Evolutionary conservation across 2,329 filamentous ascomycete genomes (phyloP).

Genomic region (Fusarium devonianum): DNA sequence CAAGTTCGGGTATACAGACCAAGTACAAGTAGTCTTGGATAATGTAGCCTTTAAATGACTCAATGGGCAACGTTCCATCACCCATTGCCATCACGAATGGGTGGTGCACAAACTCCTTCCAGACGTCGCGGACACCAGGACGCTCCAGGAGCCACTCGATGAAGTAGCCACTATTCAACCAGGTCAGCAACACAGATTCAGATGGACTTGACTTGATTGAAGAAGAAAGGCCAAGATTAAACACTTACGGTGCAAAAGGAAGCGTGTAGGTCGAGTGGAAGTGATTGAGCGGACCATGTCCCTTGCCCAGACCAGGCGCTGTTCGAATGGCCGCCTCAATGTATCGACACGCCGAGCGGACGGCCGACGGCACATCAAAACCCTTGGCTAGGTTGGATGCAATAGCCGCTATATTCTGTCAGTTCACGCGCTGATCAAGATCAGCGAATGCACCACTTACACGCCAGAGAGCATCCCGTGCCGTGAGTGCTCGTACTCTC

Average conservation of each 20-base stretch:
- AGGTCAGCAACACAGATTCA: not conserved
- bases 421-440: not conserved
- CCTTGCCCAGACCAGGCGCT: constrained; percentile 68
- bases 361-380: constrained; percentile 62
- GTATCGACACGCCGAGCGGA: constrained; percentile 73
- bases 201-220: not conserved
- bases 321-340: constrained; percentile 74
- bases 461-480: constrained; percentile 92
- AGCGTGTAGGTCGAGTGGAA: constrained; percentile 75
- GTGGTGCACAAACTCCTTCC: constrained; percentile 81
- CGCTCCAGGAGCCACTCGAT: constrained; percentile 82
- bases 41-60: constrained; percentile 87
- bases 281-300: constrained; percentile 78
- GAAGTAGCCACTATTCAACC: constrained; percentile 69
- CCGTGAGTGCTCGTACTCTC: constrained; percentile 86
- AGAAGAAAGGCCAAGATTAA: accelerated
- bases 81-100: constrained; percentile 82
- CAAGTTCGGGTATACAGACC: constrained; percentile 52
- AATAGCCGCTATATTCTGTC: constrained; percentile 65
- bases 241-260: constrained; percentile 69
- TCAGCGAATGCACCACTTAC: constrained; percentile 54
- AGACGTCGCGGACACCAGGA: constrained; percentile 75
- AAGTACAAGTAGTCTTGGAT: constrained; percentile 93
- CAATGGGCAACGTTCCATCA: constrained; percentile 74
- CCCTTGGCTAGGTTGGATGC: constrained; percentile 74